A percentile compares a stretch with the other conserved stretches of the same genome.
phyloP scores from a whole-genome alignment of 1,139 yeast genomes.

The Suhomyces kunorum region DNA sequence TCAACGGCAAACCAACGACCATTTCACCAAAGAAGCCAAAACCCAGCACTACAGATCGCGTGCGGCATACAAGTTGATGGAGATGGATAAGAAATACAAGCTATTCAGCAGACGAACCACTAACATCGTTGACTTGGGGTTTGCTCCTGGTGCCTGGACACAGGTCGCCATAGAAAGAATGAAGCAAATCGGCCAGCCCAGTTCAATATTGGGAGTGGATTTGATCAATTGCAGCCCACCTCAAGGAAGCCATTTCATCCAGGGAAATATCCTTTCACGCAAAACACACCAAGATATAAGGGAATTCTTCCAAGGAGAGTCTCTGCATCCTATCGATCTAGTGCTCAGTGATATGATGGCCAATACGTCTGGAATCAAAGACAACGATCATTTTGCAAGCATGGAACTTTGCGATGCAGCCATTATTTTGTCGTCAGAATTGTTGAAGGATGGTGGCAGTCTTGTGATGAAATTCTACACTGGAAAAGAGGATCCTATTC shows the following conservation, averaged over 20 bases:
- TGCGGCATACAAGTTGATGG: slow-evolving; percentile 85
- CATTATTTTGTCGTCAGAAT: slow-evolving; percentile 28
- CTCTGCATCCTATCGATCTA: slow-evolving; percentile 27
- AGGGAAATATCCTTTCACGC: slow-evolving; percentile 42
- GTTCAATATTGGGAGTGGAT: slow-evolving; percentile 44
- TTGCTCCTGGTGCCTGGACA: slow-evolving; percentile 55
- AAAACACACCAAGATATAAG: slow-evolving; percentile 35
- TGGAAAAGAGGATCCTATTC: slow-evolving; percentile 38
- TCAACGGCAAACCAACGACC: slow-evolving; percentile 65
- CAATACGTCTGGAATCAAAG: slow-evolving; percentile 47
- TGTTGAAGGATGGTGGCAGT: slow-evolving; percentile 36
- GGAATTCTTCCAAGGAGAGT: slow-evolving; percentile 15
- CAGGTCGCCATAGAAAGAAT: slow-evolving; percentile 40
- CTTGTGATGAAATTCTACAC: slow-evolving; percentile 46
- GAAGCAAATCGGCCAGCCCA: slow-evolving; percentile 16
- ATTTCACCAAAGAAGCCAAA: slow-evolving; percentile 65
- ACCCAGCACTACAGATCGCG: slow-evolving; percentile 68
- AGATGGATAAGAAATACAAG: slow-evolving; percentile 63
- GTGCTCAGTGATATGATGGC: slow-evolving; percentile 52
- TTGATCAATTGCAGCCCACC: slow-evolving; percentile 43
- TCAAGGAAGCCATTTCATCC: slow-evolving; percentile 40
- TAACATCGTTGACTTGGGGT: slow-evolving; percentile 73
- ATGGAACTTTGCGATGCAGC: slow-evolving; percentile 49
- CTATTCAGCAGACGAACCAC: slow-evolving; percentile 51
- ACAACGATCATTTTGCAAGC: slow-evolving; percentile 46